Evolutionary conservation across 768 basidiomycete species (phyloP), one percentile per base, ranked within the genome.

Genomic region (Pulveroboletus sp.): DNA sequence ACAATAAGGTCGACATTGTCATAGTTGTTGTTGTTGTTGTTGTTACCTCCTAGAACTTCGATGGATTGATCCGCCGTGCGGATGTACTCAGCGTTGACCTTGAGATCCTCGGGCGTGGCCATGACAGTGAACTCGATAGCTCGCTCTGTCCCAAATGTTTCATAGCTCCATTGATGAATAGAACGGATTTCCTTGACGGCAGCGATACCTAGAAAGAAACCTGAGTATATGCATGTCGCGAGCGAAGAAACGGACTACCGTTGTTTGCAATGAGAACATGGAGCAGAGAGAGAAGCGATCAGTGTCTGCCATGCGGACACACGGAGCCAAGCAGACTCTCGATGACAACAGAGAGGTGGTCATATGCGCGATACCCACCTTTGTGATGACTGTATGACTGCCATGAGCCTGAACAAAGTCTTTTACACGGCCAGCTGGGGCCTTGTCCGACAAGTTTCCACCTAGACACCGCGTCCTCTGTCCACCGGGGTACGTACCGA

Each of bases 111-210:
- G 20, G 97, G 97, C 12, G 97, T 99, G 43, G 97, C 94, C 97
- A 99, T 98, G 51, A 98, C 97, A 33, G 94, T 95, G 77, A 99
- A 98, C 69, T 99, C 94, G 72, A 99, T 80, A 46, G 89, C 90
- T 57, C 92, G 87, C 65, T 99, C 97, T 46, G 84, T 84, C 51
- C 97, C 97, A 70, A 99, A 99, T 0, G 94, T 94, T 73, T 98
- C 97, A 73, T 98, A 99, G 63, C 91, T 94, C 97, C 97, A 99
- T 83, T 98, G 95, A 49, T 97, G 84, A 58, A 99, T 88, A 40
- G 97, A 98, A 40, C 97, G 85, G 62, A 99, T 99, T 74, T 98
- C 97, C 72, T 99, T 99, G 41, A 99, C 97, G 46, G 94, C 97
- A 43, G 95, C 95, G 63, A 97, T 99, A 79, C 91, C 90, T 90